Evolutionary conservation across 2,329 filamentous ascomycete species (phyloP).

Genomic region (Arthrobotrys pseudoclavata): DNA sequence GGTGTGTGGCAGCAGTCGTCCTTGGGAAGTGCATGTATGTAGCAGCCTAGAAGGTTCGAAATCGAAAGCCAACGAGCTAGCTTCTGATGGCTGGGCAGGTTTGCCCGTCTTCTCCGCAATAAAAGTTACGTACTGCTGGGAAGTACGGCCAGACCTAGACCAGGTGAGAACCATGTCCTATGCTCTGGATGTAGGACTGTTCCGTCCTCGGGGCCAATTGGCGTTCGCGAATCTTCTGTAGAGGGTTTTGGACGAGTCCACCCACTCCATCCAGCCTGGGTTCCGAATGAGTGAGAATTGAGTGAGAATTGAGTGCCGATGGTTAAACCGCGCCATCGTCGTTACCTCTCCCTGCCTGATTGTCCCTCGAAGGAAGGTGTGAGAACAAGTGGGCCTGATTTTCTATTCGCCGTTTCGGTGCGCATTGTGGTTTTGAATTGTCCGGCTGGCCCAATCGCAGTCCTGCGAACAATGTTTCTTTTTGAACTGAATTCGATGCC

Average conservation of each 20-base stretch:
- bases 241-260: constrained; percentile 20
- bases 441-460: constrained; percentile 22
- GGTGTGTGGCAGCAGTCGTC: constrained; percentile 11
- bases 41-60: constrained; percentile 34
- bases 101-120: constrained; percentile 18
- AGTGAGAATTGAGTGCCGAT: constrained; percentile 14
- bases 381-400: constrained; percentile 49
- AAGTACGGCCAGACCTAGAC: constrained; percentile 16
- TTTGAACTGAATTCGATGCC: constrained; percentile 25
- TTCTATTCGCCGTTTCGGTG: constrained; percentile 45
- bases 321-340: constrained; percentile 18
- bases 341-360: constrained; percentile 30
- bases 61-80: constrained; percentile 13
- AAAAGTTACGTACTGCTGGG: constrained; percentile 39
- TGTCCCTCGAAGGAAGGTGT: constrained; percentile 52
- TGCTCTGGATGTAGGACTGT: constrained; percentile 11
- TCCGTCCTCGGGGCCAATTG: constrained; percentile 40
- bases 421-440: constrained; percentile 13
- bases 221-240: constrained; percentile 46
- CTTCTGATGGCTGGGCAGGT: constrained; percentile 21
- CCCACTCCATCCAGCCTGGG: constrained; percentile 46
- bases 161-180: constrained; percentile 19
- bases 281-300: constrained; percentile 40
- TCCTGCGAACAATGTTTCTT: background rate
- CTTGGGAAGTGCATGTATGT: constrained; percentile 14